These are phyloP conservation scores for Skeletonema tropicum DNA, from an alignment of 108 stramenopile species.

Conservation along the genomic window DNA sequence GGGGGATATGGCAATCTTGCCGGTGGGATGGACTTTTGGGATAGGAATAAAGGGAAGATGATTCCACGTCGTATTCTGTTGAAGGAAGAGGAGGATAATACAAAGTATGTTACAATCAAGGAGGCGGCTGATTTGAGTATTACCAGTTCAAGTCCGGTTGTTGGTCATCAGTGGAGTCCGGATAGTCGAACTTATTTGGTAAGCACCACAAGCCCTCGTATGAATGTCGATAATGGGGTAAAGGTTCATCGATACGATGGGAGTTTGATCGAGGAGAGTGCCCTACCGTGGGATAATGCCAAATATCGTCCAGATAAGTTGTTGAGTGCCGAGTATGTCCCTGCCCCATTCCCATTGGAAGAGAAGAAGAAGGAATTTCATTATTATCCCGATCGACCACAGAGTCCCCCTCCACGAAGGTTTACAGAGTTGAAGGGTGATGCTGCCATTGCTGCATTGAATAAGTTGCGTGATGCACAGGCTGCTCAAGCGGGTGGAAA, in stretches of 20 bases:
- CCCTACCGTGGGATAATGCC: constrained; percentile 78
- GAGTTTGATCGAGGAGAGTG: constrained; percentile 49
- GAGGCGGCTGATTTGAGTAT: constrained; percentile 57
- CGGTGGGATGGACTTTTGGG: constrained; percentile 97
- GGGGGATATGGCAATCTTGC: constrained; percentile 89
- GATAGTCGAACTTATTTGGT: constrained; percentile 89
- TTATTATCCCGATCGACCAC: constrained; percentile 88
- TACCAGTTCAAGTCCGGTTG: constrained; percentile 66
- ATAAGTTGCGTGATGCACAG: constrained; percentile 21
- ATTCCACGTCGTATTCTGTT: constrained; percentile 61
- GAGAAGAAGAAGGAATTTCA: constrained; percentile 22
- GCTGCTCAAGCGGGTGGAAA: constrained; percentile 8
- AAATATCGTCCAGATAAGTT: constrained; percentile 70
- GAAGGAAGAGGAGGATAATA: constrained; percentile 22
- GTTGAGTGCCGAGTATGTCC: constrained; percentile 71
- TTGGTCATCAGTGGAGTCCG: constrained; percentile 94
- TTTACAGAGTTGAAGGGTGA: constrained; percentile 52
- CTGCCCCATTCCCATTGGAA: constrained; percentile 42
- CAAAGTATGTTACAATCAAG: constrained; percentile 39
- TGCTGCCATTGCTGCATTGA: constrained; percentile 41
- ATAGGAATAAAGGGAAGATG: constrained; percentile 85
- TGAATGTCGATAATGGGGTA: constrained; percentile 98
- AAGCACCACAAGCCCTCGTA: constrained; percentile 93
- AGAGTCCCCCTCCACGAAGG: constrained; percentile 64
- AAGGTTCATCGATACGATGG: constrained; percentile 89